A percentile compares a stretch with the other conserved stretches of the same genome.
These are phyloP conservation scores for Eleusine indica DNA, from an alignment of 176 grass and related monocot species.

Conservation along the genomic window DNA sequence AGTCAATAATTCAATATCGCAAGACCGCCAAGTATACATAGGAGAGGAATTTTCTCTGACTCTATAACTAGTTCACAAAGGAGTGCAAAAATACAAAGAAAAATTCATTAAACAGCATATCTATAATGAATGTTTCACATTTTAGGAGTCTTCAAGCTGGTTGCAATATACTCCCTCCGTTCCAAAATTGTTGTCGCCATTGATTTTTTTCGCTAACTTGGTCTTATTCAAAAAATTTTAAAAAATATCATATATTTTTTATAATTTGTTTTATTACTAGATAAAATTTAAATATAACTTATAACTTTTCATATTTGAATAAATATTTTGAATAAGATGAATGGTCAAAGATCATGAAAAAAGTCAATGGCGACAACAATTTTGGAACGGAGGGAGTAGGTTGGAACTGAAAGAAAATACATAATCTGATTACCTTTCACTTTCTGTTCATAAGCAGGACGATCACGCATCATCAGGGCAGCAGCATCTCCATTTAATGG, in stretches of 20 bases:
- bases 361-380: no score
- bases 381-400: background rate
- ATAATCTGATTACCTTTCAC: conserved; percentile 65
- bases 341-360: no score
- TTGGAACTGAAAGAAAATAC: background rate
- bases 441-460: conserved; percentile 92
- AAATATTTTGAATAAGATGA: no score
- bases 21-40: background rate
- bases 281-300: no score
- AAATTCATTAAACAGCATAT: background rate
- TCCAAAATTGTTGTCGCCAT: no score
- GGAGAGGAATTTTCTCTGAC: background rate
- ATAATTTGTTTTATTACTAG: no score
- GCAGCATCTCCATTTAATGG: conserved; percentile 98
- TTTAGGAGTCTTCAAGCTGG: background rate
- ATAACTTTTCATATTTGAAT: no score
- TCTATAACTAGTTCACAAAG: conserved; percentile 12
- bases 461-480: conserved; percentile 96
- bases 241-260: no score
- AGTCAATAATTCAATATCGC: background rate
- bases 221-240: no score
- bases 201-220: no score
- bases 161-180: background rate
- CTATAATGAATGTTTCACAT: background rate
- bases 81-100: conserved; percentile 11